Evolutionary conservation across 2,329 filamentous ascomycete species (phyloP).

Genomic region (Penicillium sp.): DNA sequence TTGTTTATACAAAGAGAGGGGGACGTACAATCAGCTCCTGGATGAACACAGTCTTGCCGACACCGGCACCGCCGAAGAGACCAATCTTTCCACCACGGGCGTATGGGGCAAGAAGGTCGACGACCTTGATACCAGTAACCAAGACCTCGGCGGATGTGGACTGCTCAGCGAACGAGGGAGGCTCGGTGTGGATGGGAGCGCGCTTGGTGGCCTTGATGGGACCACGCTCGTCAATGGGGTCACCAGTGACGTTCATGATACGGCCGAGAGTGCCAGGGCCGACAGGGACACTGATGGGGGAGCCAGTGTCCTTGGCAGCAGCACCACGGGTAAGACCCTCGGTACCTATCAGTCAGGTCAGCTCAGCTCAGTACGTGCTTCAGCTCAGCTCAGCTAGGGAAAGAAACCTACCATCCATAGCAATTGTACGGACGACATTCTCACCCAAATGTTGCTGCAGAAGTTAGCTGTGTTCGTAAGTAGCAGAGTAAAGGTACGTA

Average conservation of each 20-base stretch:
- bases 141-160: slow-evolving; percentile 95
- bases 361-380: not conserved
- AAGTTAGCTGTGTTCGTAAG: not conserved
- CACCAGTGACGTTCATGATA: slow-evolving; percentile 99
- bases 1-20: no score
- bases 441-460: slow-evolving; percentile 96
- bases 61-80: slow-evolving; percentile 99
- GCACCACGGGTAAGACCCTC: slow-evolving; percentile 97
- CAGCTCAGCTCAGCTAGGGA: slow-evolving; percentile 8
- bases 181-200: slow-evolving; percentile 88
- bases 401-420: slow-evolving; percentile 84
- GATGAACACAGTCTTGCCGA: slow-evolving; percentile 99
- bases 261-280: slow-evolving; percentile 89
- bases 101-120: slow-evolving; percentile 97
- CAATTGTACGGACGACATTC: slow-evolving; percentile 99
- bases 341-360: slow-evolving; percentile 62
- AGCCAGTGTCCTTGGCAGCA: slow-evolving; percentile 80
- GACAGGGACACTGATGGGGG: slow-evolving; percentile 94
- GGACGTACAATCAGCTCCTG: slow-evolving; percentile 93
- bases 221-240: slow-evolving; percentile 98
- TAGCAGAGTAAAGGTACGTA: slow-evolving; percentile 53
- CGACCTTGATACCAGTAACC: slow-evolving; percentile 99
- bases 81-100: slow-evolving; percentile 99
- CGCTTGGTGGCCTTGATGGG: slow-evolving; percentile 91
- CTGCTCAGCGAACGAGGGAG: slow-evolving; percentile 90